Percentiles rank a stretch among this genome's conserved stretches.
phyloP scores from a whole-genome alignment of 768 basidiomycete genomes.

The Nevesoporus exiguus region DNA sequence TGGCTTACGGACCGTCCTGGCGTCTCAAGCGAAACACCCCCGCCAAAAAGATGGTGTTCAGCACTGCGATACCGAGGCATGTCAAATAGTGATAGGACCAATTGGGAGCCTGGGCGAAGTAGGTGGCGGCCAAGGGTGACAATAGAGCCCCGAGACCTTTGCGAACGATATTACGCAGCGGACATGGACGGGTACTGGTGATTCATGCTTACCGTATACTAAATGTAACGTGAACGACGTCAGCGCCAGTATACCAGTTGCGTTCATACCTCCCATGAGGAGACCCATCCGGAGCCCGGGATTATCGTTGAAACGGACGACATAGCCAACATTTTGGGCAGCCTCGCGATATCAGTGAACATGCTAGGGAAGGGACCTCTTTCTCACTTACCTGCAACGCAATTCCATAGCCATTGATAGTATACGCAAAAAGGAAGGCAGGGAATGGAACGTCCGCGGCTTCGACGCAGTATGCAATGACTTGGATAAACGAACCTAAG shows the following conservation, averaged over 20 bases:
- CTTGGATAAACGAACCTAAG: slow-evolving; percentile 1
- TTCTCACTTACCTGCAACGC: slow-evolving; percentile 1
- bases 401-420: slow-evolving; percentile 3
- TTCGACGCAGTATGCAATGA: slow-evolving; percentile 1
- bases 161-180: background rate
- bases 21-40: slow-evolving; percentile 1
- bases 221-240: background rate
- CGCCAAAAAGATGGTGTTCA: background rate
- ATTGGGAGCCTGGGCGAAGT: background rate
- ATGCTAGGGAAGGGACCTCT: slow-evolving; percentile 19
- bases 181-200: background rate
- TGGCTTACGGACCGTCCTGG: background rate
- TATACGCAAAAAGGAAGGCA: slow-evolving; percentile 1
- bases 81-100: slow-evolving; percentile 3
- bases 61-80: background rate
- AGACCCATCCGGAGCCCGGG: slow-evolving; percentile 35
- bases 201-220: slow-evolving; percentile 1
- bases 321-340: slow-evolving; percentile 42
- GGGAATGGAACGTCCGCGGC: background rate
- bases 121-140: background rate
- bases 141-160: slow-evolving; percentile 1
- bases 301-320: slow-evolving; percentile 36
- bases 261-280: slow-evolving; percentile 43
- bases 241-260: slow-evolving; percentile 25
- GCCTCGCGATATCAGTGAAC: slow-evolving; percentile 25